phyloP scores from a whole-genome alignment of 139 green algal genomes.

The Asterochloris sp. region DNA sequence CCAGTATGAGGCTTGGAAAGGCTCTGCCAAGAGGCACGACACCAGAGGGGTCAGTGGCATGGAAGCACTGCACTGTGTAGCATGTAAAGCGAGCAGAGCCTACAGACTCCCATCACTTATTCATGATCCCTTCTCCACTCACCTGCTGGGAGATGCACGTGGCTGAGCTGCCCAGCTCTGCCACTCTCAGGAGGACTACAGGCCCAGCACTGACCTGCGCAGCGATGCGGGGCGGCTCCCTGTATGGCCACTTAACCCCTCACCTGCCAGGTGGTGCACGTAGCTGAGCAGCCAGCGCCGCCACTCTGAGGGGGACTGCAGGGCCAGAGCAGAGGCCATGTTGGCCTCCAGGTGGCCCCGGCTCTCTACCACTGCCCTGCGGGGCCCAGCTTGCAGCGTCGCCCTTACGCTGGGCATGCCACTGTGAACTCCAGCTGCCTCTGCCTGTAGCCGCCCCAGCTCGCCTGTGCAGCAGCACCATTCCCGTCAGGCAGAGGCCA shows the following conservation, averaged over 20 bases:
- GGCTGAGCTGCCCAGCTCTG: background rate
- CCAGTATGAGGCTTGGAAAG: no score
- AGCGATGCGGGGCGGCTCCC: no score
- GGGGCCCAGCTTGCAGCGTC: background rate
- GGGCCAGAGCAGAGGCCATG: conserved; percentile 47
- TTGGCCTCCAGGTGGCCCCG: conserved; percentile 50
- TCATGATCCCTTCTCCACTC: no score
- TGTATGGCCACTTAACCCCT: background rate
- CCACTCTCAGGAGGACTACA: background rate
- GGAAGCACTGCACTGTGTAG: no score
- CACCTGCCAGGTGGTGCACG: conserved; percentile 32
- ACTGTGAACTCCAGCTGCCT: conserved; percentile 11
- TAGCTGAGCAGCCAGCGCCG: conserved; percentile 60
- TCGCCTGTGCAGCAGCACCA: conserved; percentile 32
- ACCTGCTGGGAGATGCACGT: background rate
- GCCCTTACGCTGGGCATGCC: background rate
- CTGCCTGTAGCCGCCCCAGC: conserved; percentile 37
- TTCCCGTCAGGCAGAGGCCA: background rate
- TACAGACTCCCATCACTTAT: no score
- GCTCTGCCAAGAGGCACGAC: no score
- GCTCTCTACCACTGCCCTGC: conserved; percentile 1
- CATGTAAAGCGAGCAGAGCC: no score
- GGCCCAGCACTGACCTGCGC: background rate
- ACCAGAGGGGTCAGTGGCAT: no score
- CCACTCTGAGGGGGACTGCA: conserved; percentile 53